Conservation (phyloP, 495 filamentous ascomycete genomes). For the Aspergillus asperescens region DNA sequence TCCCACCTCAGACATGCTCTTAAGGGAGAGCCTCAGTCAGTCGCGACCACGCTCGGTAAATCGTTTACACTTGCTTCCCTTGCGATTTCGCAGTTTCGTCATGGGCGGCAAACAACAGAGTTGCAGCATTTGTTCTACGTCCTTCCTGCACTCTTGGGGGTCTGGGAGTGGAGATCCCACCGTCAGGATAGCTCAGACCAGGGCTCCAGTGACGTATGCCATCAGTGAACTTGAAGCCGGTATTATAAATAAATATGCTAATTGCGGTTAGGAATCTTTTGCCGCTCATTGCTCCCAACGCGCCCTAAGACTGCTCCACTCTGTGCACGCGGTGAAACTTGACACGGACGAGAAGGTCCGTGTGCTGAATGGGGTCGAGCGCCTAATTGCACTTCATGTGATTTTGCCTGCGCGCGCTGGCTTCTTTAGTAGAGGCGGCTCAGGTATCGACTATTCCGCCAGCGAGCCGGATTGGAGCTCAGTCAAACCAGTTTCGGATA, state of each 20-base stretch:
- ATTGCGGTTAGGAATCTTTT: slow-evolving; percentile 30
- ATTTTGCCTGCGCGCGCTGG: slow-evolving; percentile 59
- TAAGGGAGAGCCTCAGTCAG: slow-evolving; percentile 41
- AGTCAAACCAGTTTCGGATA: slow-evolving; percentile 41
- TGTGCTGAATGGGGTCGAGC: slow-evolving; percentile 48
- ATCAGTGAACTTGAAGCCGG: background rate
- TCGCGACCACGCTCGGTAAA: slow-evolving; percentile 43
- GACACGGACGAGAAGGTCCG: slow-evolving; percentile 37
- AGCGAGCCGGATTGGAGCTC: slow-evolving; percentile 42
- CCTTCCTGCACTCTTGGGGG: slow-evolving; percentile 33
- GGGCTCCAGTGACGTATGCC: slow-evolving; percentile 39
- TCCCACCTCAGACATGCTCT: slow-evolving; percentile 51
- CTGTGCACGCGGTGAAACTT: slow-evolving; percentile 28
- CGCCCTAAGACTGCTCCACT: slow-evolving; percentile 36
- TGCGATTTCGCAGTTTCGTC: slow-evolving; percentile 31
- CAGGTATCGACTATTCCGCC: slow-evolving; percentile 43
- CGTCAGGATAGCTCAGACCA: slow-evolving; percentile 36
- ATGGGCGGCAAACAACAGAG: slow-evolving; percentile 34
- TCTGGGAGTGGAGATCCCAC: slow-evolving; percentile 45
- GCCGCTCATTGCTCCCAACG: slow-evolving; percentile 36
- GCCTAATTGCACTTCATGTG: slow-evolving; percentile 62
- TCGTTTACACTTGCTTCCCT: slow-evolving; percentile 35
- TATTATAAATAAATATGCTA: background rate
- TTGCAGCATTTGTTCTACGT: slow-evolving; percentile 40
- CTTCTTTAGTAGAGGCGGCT: slow-evolving; percentile 44